A percentile compares a stretch with the other conserved stretches of the same genome.
phyloP scores from a whole-genome alignment of 345 rosid species.

The Eucalyptus regnans region DNA sequence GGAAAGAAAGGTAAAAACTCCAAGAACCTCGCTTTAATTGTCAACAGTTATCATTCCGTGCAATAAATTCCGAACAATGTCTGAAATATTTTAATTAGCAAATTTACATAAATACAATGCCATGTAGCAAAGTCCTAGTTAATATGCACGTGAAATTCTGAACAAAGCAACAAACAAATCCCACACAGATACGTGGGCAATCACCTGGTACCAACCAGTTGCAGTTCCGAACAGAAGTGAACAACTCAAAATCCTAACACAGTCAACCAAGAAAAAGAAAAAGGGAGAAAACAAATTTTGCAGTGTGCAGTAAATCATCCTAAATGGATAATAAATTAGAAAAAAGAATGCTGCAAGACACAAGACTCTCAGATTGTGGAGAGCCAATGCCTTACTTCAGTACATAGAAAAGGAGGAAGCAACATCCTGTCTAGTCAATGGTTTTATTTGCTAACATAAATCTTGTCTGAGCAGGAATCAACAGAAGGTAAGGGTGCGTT shows the following conservation, averaged over 20 bases:
- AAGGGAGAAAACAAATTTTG: not conserved
- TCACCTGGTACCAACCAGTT: not conserved
- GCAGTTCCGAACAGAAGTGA: not conserved
- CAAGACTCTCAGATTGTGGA: not conserved
- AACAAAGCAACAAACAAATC: not conserved
- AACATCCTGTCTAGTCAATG: not conserved
- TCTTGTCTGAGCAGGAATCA: not conserved
- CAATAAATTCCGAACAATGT: not conserved
- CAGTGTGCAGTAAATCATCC: not conserved
- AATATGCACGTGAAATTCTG: not conserved
- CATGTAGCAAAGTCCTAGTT: not conserved
- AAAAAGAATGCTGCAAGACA: not conserved
- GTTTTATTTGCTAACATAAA: not conserved
- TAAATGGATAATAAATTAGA: not conserved
- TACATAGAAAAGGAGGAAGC: not conserved
- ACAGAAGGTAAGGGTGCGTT: not conserved
- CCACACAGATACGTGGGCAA: not conserved
- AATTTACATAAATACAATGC: not conserved
- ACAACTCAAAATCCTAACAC: not conserved
- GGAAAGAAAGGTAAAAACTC: not conserved
- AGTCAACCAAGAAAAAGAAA: not conserved
- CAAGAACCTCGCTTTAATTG: not conserved
- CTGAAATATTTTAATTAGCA: not conserved
- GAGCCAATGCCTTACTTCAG: not conserved
- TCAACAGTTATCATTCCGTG: not conserved